phyloP scores from a whole-genome alignment of 805 yeast species.

The Candida boleticola region DNA sequence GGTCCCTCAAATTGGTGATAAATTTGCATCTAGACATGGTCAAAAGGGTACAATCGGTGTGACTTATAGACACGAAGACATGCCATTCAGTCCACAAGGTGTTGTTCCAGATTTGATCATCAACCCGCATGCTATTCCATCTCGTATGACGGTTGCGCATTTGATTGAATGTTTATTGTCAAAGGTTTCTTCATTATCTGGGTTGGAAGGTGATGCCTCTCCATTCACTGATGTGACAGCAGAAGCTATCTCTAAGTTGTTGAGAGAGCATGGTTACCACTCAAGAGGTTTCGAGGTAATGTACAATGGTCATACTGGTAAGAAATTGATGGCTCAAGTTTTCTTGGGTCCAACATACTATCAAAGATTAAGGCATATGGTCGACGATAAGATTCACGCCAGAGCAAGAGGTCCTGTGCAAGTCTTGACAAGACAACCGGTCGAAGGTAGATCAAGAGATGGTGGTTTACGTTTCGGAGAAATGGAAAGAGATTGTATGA shows the following conservation, averaged over 20 bases:
- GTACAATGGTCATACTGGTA: constrained; percentile 99
- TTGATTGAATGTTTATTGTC: constrained; percentile 96
- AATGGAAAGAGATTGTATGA: constrained; percentile 99
- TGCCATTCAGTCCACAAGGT: constrained; percentile 97
- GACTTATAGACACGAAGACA: constrained; percentile 96
- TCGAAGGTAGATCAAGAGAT: constrained; percentile 98
- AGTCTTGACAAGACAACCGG: constrained; percentile 96
- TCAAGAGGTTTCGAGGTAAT: constrained; percentile 98
- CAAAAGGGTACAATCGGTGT: constrained; percentile 99
- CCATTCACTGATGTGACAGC: constrained; percentile 99
- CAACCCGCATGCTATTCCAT: constrained; percentile 99
- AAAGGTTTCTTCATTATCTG: constrained; percentile 91
- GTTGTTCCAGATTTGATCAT: constrained; percentile 95
- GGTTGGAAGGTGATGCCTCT: constrained; percentile 98
- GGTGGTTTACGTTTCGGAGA: constrained; percentile 99
- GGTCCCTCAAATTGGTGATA: constrained; percentile 98
- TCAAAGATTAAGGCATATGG: constrained; percentile 99
- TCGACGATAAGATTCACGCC: constrained; percentile 97
- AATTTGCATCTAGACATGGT: constrained; percentile 99
- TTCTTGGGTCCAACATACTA: constrained; percentile 99
- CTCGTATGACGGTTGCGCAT: constrained; percentile 99
- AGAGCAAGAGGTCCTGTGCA: constrained; percentile 99
- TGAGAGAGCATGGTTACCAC: constrained; percentile 95
- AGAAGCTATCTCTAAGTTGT: constrained; percentile 88
- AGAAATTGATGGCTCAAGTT: constrained; percentile 94